Percentiles rank a stretch among this genome's conserved stretches.
These are phyloP conservation scores for Solanum gandarillasii DNA, from an alignment of 257 asterid genomes.

Conservation along the genomic window DNA sequence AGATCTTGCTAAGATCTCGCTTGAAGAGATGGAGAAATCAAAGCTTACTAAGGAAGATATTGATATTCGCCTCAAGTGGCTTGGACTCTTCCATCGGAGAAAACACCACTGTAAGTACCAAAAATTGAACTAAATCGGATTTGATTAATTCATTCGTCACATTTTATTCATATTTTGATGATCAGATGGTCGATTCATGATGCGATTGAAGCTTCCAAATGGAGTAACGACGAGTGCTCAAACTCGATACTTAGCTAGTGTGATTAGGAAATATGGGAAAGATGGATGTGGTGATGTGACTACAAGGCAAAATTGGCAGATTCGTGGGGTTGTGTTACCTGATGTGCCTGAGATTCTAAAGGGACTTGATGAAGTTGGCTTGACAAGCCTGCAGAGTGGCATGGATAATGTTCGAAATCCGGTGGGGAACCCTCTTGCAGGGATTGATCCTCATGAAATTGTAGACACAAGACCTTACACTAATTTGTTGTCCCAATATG, in stretches of 20 bases:
- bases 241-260: conserved; percentile 71
- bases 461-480: conserved; percentile 84
- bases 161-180: neutral
- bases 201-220: conserved; percentile 94
- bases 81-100: conserved; percentile 87
- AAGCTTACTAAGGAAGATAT: conserved; percentile 73
- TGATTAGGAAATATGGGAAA: conserved; percentile 65
- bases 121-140: neutral
- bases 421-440: conserved; percentile 93
- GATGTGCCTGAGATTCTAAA: conserved; percentile 82
- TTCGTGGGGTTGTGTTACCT: conserved; percentile 76
- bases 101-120: conserved; percentile 72
- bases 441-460: conserved; percentile 83
- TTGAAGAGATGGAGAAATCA: conserved; percentile 66
- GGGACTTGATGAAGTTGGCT: conserved; percentile 78
- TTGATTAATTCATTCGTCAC: neutral
- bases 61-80: conserved; percentile 92
- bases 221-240: conserved; percentile 90
- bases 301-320: conserved; percentile 94
- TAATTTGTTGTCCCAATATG: conserved; percentile 66
- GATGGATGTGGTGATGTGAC: conserved; percentile 96
- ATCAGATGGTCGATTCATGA: conserved; percentile 92
- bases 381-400: conserved; percentile 94
- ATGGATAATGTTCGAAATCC: conserved; percentile 98
- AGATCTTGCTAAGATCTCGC: conserved; percentile 48